These are phyloP conservation scores for Leccinum brunneo-olivaceum DNA, from an alignment of 1,284 basidiomycete species.

Conservation along the genomic window DNA sequence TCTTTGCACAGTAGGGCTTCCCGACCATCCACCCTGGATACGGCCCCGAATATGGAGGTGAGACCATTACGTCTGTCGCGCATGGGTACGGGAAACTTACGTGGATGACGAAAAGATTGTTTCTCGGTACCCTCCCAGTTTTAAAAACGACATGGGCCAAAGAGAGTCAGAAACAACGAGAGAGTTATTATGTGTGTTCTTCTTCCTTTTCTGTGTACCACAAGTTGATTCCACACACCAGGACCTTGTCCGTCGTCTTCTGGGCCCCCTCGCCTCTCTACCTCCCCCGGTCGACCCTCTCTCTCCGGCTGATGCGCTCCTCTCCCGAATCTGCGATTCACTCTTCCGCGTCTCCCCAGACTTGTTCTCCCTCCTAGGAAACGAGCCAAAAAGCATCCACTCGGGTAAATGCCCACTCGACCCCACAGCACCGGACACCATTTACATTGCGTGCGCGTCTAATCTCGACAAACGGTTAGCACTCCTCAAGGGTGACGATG, in stretches of 20 bases:
- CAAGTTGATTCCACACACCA: constrained; percentile 22
- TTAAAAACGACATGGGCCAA: constrained; percentile 53
- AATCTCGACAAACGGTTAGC: constrained; percentile 50
- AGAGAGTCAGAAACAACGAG: constrained; percentile 53
- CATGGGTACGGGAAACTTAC: neutral
- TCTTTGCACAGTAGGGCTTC: constrained; percentile 44
- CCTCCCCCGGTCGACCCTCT: constrained; percentile 41
- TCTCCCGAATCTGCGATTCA: constrained; percentile 49
- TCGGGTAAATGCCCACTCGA: constrained; percentile 44
- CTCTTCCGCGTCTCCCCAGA: constrained; percentile 49
- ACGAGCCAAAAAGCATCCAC: constrained; percentile 41
- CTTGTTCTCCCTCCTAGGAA: constrained; percentile 46
- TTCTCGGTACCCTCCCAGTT: constrained; percentile 55
- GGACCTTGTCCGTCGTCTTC: constrained; percentile 61
- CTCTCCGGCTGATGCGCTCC: constrained; percentile 39
- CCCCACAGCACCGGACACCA: constrained; percentile 38
- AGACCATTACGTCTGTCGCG: constrained; percentile 19
- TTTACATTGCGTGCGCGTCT: constrained; percentile 44
- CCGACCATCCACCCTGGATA: constrained; percentile 65
- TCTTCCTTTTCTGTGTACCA: neutral
- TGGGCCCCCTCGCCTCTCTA: constrained; percentile 48
- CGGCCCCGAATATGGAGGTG: constrained; percentile 71
- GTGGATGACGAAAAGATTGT: constrained; percentile 37
- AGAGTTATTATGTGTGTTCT: constrained; percentile 60
- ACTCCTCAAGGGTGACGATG: constrained; percentile 34